These are phyloP conservation scores for Citrus australasica DNA, from an alignment of 345 rosid genomes.

Conservation along the genomic window DNA sequence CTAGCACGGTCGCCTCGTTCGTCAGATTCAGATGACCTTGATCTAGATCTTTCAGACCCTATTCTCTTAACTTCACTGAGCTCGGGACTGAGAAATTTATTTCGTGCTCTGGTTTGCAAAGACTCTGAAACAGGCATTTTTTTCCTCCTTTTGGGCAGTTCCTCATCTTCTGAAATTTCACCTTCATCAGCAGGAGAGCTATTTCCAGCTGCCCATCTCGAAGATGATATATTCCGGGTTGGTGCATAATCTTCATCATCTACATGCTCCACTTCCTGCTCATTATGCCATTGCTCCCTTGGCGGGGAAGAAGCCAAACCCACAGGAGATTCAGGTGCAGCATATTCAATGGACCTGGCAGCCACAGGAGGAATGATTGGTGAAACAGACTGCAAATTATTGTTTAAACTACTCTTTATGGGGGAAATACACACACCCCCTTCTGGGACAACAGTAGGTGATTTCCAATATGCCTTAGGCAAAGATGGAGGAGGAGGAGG, in stretches of 20 bases:
- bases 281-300: conserved; percentile 37
- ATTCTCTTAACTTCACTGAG: conserved; percentile 52
- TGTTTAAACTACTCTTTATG: conserved; percentile 24
- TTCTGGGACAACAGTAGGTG: conserved; percentile 38
- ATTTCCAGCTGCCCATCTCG: conserved; percentile 93
- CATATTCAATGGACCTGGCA: conserved; percentile 17
- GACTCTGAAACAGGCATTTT: conserved; percentile 38
- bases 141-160: conserved; percentile 59
- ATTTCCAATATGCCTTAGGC: conserved; percentile 38
- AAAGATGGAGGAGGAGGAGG: conserved; percentile 70
- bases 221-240: conserved; percentile 80
- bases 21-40: conserved; percentile 63
- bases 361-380: conserved; percentile 28
- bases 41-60: conserved; percentile 47
- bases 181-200: conserved; percentile 89
- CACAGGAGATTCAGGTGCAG: conserved; percentile 33
- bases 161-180: conserved; percentile 72
- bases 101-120: conserved; percentile 33
- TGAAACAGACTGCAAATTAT: conserved; percentile 25
- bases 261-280: conserved; percentile 36
- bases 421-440: conserved; percentile 41
- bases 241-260: conserved; percentile 82
- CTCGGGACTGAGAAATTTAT: conserved; percentile 64
- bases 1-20: conserved; percentile 45
- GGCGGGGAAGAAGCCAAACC: conserved; percentile 31